Base-by-base conservation (phyloP, 73 alveolate species). In the Loxodes magnus region DNA sequence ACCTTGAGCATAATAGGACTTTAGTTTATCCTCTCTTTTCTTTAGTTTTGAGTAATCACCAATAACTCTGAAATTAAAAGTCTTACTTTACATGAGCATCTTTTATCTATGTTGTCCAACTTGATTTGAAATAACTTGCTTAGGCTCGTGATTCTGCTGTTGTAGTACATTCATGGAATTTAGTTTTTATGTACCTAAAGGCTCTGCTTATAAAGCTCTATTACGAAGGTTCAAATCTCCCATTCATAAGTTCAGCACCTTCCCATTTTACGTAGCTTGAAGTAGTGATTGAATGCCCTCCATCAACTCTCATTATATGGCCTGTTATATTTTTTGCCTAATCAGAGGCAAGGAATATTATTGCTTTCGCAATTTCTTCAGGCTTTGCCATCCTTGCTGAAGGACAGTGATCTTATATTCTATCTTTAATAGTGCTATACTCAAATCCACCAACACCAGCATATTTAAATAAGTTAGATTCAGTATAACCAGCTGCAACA, bases 221-320 rank as follows among this genome's bases (percentile, higher is more conserved):
- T n/a, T n/a, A n/a, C n/a, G n/a, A n/a, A n/a, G 85, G 87, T 37
- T 82, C 95, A 46, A 68, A 82, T 77, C 91, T 71, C 5, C 76
- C 12, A 71, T 75, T 74, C 96, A 84, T 84, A 26, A 53, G 64
- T 29, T 74, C 82, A 30, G 54, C 54, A 24, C 96, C 90, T 42
- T 80, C 65, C 87, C 90, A 86, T 55, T 77, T 83, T 21, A 76
- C 66, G 36, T 57, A 75, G 29, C 90, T 77, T 33, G 85, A 44
- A 37, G 71, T 42, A 20, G 96, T 86, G 26, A 86, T 58, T 36
- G 66, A 54, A 61, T 79, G 77, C 26, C 96, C 96, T 39, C 94
- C 96, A 67, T 86, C 94, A 22, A 79, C 92, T 56, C 72, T 80
- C 71, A 86, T 60, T 10, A 81, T 51, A 43, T 86, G 90, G 12